A percentile compares a stretch with the other conserved stretches of the same genome.
Conservation (phyloP, 805 yeast species). For the Yamadazyma nakazawae region DNA sequence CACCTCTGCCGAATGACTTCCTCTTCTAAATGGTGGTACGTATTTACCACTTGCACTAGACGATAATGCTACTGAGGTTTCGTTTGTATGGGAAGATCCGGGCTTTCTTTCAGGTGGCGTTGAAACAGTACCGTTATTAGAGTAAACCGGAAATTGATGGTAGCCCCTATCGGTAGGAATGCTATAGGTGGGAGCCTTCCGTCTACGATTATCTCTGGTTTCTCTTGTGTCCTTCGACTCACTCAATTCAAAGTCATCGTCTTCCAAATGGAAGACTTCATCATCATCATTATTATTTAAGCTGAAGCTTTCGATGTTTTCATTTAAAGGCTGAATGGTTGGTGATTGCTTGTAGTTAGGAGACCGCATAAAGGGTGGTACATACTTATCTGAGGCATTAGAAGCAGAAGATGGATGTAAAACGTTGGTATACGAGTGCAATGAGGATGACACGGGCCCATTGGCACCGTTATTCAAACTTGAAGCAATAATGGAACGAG, state of each 20-base stretch:
- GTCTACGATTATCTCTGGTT: background rate
- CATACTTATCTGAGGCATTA: constrained; percentile 24
- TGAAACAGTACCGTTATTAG: background rate
- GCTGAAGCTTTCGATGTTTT: constrained; percentile 33
- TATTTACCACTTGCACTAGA: constrained; percentile 49
- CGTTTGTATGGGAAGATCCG: constrained; percentile 7
- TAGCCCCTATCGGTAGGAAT: constrained; percentile 8
- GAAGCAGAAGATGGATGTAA: constrained; percentile 6
- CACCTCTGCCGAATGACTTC: constrained; percentile 30
- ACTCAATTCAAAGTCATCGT: constrained; percentile 32
- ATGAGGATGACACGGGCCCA: constrained; percentile 4
- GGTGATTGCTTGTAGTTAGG: constrained; percentile 34
- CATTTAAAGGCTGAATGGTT: constrained; percentile 30
- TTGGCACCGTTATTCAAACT: constrained; percentile 1
- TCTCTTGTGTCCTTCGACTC: background rate
- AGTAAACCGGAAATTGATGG: constrained; percentile 6
- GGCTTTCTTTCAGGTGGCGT: constrained; percentile 1
- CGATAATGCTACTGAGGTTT: constrained; percentile 8
- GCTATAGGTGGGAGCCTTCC: constrained; percentile 8
- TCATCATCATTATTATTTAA: constrained; percentile 30
- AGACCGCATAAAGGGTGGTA: constrained; percentile 42
- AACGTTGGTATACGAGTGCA: constrained; percentile 3
- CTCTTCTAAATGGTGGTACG: constrained; percentile 69
- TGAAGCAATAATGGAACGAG: constrained; percentile 9
- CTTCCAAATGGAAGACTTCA: constrained; percentile 44